These are phyloP conservation scores for Ambrosiella cleistominuta DNA, from an alignment of 2,329 filamentous ascomycete genomes.

Conservation along the genomic window DNA sequence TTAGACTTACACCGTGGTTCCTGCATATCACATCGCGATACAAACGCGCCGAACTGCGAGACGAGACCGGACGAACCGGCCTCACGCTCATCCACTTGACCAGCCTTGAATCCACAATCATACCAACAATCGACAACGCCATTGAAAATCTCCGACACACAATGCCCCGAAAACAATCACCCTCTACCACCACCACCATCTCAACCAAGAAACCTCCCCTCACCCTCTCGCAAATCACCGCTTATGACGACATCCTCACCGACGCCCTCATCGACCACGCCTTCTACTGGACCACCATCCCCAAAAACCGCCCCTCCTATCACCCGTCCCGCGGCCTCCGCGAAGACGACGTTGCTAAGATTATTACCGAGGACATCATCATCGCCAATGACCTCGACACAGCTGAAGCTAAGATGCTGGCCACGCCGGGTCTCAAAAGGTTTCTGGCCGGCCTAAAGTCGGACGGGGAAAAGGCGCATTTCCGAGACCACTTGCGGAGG, in stretches of 20 bases:
- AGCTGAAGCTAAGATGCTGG: constrained; percentile 56
- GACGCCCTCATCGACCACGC: constrained; percentile 94
- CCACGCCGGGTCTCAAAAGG: constrained; percentile 54
- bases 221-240: constrained; percentile 71
- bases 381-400: constrained; percentile 52
- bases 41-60: too few species aligned
- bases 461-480: constrained; percentile 69
- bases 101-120: not conserved
- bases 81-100: not conserved
- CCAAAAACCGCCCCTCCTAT: constrained; percentile 82
- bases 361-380: constrained; percentile 49
- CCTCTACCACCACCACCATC: not conserved
- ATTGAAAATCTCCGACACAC: not conserved
- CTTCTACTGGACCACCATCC: constrained; percentile 91
- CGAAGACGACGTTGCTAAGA: constrained; percentile 41
- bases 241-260: constrained; percentile 89
- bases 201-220: constrained; percentile 48
- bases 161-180: constrained; percentile 4
- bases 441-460: constrained; percentile 52
- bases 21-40: too few species aligned
- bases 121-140: not conserved
- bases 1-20: too few species aligned
- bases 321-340: constrained; percentile 65
- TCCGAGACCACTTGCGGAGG: constrained; percentile 66
- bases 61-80: too few species aligned